Percentiles rank a stretch among this genome's conserved stretches.
Evolutionary conservation across 495 filamentous ascomycete genomes (phyloP).

Genomic region (Aspergillus asperescens): DNA sequence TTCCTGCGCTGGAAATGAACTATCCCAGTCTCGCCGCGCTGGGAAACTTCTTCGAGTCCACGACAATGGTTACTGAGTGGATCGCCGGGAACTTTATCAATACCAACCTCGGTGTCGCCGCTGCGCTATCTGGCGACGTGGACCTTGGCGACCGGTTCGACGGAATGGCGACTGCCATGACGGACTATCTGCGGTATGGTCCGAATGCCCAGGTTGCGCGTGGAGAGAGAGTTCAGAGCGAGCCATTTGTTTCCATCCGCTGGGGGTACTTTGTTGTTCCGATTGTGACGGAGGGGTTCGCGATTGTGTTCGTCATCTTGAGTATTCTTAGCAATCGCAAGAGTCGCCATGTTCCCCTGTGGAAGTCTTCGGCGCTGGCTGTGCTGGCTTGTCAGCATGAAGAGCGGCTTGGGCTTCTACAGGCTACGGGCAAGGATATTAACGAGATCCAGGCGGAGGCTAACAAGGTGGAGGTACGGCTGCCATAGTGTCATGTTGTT

Average conservation of each 20-base stretch:
- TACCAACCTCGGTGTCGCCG: slow-evolving; percentile 9
- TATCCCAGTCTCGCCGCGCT: slow-evolving; percentile 5
- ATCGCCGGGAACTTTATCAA: slow-evolving; percentile 13
- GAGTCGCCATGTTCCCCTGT: slow-evolving; percentile 18
- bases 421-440: slow-evolving; percentile 12
- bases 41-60: slow-evolving; percentile 13
- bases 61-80: slow-evolving; percentile 12
- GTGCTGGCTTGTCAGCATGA: slow-evolving; percentile 18
- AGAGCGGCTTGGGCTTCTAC: slow-evolving; percentile 13
- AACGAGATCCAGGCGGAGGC: slow-evolving; percentile 12
- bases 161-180: slow-evolving; percentile 19
- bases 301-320: slow-evolving; percentile 17
- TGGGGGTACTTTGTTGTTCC: slow-evolving; percentile 20
- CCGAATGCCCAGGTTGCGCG: slow-evolving; percentile 9
- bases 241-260: slow-evolving; percentile 15
- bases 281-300: slow-evolving; percentile 12
- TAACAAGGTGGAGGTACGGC: slow-evolving; percentile 8
- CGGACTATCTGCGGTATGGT: slow-evolving; percentile 15
- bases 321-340: slow-evolving; percentile 16
- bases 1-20: slow-evolving; percentile 4
- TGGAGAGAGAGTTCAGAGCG: slow-evolving; percentile 11
- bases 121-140: slow-evolving; percentile 12
- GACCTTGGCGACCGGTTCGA: slow-evolving; percentile 13
- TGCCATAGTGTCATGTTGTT: too few species aligned
- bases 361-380: slow-evolving; percentile 21